phyloP scores from a whole-genome alignment of 139 green algal species.

The Picochlorum sp. region DNA sequence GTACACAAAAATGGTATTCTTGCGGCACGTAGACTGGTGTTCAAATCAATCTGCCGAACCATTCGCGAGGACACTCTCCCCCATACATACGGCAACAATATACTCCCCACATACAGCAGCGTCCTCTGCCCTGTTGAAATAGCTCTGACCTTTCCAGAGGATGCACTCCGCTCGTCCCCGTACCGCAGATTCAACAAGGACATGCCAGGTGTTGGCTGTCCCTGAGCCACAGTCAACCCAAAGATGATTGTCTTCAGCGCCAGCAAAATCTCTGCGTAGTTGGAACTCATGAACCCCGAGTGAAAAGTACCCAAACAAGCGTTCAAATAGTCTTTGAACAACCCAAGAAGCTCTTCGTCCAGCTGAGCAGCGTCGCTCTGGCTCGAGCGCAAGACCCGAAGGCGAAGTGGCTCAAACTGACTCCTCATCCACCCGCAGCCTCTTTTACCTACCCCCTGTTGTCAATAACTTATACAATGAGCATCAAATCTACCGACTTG shows the following conservation, averaged over 20 bases:
- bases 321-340: conserved; percentile 77
- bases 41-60: background rate
- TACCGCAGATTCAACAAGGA: conserved; percentile 84
- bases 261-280: conserved; percentile 50
- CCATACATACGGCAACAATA: conserved; percentile 62
- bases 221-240: conserved; percentile 47
- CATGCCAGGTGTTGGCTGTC: conserved; percentile 62
- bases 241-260: conserved; percentile 56
- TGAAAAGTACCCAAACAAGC: conserved; percentile 35
- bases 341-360: conserved; percentile 64
- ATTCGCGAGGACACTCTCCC: conserved; percentile 17
- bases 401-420: conserved; percentile 11
- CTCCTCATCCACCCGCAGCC: background rate
- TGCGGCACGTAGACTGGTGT: background rate
- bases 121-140: conserved; percentile 40
- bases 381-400: conserved; percentile 58
- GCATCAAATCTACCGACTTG: no score
- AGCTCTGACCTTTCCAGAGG: conserved; percentile 56
- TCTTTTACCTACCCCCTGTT: conserved; percentile 35
- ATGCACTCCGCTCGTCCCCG: conserved; percentile 45
- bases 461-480: background rate
- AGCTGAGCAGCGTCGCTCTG: conserved; percentile 72
- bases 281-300: conserved; percentile 7
- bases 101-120: conserved; percentile 37
- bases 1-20: conserved; percentile 4